Percentiles rank a stretch among this genome's conserved stretches.
These are phyloP conservation scores for Boletus rufocinnamomeus DNA, from an alignment of 768 basidiomycete species.

Conservation along the genomic window DNA sequence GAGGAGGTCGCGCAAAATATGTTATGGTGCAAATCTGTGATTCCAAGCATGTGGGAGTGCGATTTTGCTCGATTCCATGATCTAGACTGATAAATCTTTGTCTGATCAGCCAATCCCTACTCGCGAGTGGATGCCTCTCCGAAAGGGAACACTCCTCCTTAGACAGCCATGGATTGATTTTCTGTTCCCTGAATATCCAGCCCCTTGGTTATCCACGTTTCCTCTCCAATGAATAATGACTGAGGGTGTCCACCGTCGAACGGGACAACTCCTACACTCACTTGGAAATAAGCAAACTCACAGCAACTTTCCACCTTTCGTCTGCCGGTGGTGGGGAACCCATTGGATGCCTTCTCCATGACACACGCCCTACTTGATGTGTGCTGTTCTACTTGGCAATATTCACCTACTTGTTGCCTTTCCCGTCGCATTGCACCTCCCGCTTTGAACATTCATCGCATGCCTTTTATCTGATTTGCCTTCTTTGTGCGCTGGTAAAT, in stretches of 20 bases:
- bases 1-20: background rate
- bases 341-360: background rate
- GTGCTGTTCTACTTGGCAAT: background rate
- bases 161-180: background rate
- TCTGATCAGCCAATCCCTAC: constrained; percentile 2
- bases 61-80: background rate
- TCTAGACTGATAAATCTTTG: background rate
- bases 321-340: background rate
- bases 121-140: background rate
- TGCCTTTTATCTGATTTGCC: background rate
- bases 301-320: background rate
- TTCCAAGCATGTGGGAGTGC: constrained; percentile 2
- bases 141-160: background rate
- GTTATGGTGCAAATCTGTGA: background rate
- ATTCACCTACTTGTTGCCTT: background rate
- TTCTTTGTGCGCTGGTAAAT: background rate
- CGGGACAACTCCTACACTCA: background rate
- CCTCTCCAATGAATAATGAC: background rate
- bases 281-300: background rate
- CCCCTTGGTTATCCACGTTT: background rate
- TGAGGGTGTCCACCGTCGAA: background rate
- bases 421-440: too few species aligned
- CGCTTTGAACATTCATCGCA: background rate
- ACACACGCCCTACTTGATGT: background rate
- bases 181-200: background rate